Percentiles rank a stretch among this genome's conserved stretches.
These are phyloP conservation scores for Przewalskia tangutica DNA, from an alignment of 257 asterid species.

Conservation along the genomic window DNA sequence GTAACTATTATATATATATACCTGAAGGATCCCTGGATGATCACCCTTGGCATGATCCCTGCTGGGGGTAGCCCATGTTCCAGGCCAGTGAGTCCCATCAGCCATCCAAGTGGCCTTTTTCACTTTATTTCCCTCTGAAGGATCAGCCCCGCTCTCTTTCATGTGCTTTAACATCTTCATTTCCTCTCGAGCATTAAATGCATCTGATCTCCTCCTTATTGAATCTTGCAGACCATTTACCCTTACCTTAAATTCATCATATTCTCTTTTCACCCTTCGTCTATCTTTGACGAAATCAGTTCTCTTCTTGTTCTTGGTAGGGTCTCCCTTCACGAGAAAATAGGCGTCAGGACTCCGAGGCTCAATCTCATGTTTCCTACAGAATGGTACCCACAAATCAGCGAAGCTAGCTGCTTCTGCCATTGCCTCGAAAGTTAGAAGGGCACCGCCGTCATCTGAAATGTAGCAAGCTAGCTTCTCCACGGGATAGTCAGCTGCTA, in stretches of 20 bases:
- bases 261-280: slow-evolving; percentile 29
- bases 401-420: slow-evolving; percentile 39
- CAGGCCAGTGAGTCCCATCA: slow-evolving; percentile 40
- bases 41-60: slow-evolving; percentile 31
- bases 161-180: slow-evolving; percentile 31
- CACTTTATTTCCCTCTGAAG: slow-evolving; percentile 18
- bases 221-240: slow-evolving; percentile 26
- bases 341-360: slow-evolving; percentile 35
- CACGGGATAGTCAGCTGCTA: slow-evolving; percentile 33
- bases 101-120: slow-evolving; percentile 41
- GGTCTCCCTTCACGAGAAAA: slow-evolving; percentile 25
- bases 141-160: slow-evolving; percentile 31
- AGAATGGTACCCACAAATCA: slow-evolving; percentile 35
- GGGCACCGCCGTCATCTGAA: slow-evolving; percentile 39
- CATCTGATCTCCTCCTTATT: slow-evolving; percentile 30
- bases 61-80: slow-evolving; percentile 19
- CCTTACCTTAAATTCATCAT: slow-evolving; percentile 35
- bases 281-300: slow-evolving; percentile 32
- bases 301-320: slow-evolving; percentile 30
- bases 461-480: slow-evolving; percentile 29
- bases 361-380: slow-evolving; percentile 29
- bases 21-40: slow-evolving; percentile 35
- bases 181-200: slow-evolving; percentile 32
- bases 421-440: slow-evolving; percentile 40
- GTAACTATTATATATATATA: not conserved